phyloP scores from a whole-genome alignment of 2,329 filamentous ascomycete genomes.

The Phaeosphaeriaceae sp. region DNA sequence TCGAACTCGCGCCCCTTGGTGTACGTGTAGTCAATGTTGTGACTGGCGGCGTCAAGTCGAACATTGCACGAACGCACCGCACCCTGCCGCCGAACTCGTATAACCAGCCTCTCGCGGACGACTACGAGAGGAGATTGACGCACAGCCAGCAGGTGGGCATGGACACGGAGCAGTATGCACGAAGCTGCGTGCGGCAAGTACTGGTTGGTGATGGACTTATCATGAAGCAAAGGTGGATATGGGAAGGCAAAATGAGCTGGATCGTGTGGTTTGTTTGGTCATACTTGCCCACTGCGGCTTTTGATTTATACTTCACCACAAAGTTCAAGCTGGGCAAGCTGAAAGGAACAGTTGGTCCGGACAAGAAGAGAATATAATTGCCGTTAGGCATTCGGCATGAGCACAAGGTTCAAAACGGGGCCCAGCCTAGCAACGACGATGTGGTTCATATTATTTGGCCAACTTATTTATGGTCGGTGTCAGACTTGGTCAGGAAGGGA shows the following conservation, averaged over 20 bases:
- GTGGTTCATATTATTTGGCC: too few species aligned
- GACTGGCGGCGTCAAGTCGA: conserved; percentile 67
- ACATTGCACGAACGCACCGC: conserved; percentile 62
- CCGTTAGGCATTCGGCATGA: background rate
- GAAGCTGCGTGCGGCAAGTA: conserved; percentile 61
- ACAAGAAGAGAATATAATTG: conserved; percentile 34
- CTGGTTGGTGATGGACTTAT: conserved; percentile 46
- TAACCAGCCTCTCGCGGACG: conserved; percentile 59
- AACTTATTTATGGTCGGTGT: background rate
- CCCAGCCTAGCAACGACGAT: too few species aligned
- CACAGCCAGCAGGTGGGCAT: conserved; percentile 63
- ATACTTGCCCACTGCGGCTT: conserved; percentile 54
- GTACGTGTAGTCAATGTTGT: conserved; percentile 58
- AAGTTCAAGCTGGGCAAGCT: conserved; percentile 61
- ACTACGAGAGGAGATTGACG: conserved; percentile 59
- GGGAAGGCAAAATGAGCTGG: conserved; percentile 61
- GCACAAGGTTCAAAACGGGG: too few species aligned
- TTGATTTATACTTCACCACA: conserved; percentile 56
- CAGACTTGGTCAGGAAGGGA: too few species aligned
- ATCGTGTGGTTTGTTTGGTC: conserved; percentile 57
- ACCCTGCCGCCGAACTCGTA: conserved; percentile 56
- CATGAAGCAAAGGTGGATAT: conserved; percentile 57
- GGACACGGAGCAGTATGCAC: conserved; percentile 61
- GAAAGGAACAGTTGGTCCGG: conserved; percentile 38
- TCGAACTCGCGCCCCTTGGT: conserved; percentile 62